Evolutionary conservation across 2,329 filamentous ascomycete species (phyloP), one percentile per base, ranked within the genome.

Genomic region (Sclerotiophoma versabilis): DNA sequence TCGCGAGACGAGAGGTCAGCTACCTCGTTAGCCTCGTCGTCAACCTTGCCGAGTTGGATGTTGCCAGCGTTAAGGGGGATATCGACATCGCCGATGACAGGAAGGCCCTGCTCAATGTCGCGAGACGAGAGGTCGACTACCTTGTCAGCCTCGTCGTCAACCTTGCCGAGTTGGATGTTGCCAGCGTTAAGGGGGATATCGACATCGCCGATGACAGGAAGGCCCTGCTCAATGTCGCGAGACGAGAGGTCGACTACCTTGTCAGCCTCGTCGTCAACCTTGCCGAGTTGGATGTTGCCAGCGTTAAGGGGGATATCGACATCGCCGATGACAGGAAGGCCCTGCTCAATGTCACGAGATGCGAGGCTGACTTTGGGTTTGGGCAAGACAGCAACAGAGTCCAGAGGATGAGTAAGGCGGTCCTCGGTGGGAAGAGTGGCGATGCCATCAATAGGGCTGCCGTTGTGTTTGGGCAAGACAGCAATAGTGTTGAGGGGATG

Each of bases 101-200:
- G 52, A n/a, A 49, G 44, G 17, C 22, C 23, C 38, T 54, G 51
- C 32, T 44, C 23, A 26, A 49, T 44, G 8, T 54, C 38, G 15
- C 51, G 38, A 27, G 49, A 15, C 12, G 23, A 22, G 12, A 33
- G 41, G 26, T 20, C 37, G 12, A 2, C n/a, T n/a, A 36, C 5
- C 34, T 48, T 19, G 20, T 25, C 9, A 17, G n/a, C 9, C 15
- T 30, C 34, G 8, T 20, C 45, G 22, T 22, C 10, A 27, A 46
- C 6, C 15, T 14, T 5, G 22, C 19, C 9, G 5, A 23, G 30
- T 8, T 27, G 11, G 6, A 20, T 44, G 7, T 25, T 23, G 27
- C 17, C n/a, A 17, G 19, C 9, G 14, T 42, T 15, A 15, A 30
- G 5, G 17, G 39, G 25, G 7, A 26, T 26, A 6, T 41, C 29